phyloP scores from a whole-genome alignment of 2,329 filamentous ascomycete genomes.

The Penicillium crustosum region DNA sequence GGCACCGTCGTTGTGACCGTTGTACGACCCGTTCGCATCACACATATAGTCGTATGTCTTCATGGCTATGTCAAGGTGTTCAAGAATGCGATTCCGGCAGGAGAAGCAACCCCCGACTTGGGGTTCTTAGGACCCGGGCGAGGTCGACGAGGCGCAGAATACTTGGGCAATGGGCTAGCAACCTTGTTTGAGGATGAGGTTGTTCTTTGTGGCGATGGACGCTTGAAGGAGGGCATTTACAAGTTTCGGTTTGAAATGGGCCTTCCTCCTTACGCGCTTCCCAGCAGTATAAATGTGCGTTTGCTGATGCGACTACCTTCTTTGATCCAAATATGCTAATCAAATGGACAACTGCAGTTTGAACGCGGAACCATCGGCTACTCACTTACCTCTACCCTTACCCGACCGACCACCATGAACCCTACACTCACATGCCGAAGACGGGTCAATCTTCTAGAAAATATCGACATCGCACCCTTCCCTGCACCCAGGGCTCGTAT shows the following conservation, averaged over 20 bases:
- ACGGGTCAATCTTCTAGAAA: constrained; percentile 76
- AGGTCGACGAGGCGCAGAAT: constrained; percentile 53
- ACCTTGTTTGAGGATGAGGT: constrained; percentile 66
- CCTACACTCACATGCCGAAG: constrained; percentile 77
- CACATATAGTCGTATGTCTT: constrained; percentile 62
- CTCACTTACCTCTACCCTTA: constrained; percentile 84
- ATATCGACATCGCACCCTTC: constrained; percentile 78
- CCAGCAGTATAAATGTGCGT: constrained; percentile 92
- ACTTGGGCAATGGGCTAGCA: constrained; percentile 64
- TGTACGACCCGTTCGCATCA: constrained; percentile 60
- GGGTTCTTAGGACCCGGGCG: constrained; percentile 55
- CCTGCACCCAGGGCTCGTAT: constrained; percentile 72
- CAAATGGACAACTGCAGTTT: constrained; percentile 60
- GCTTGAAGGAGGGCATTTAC: constrained; percentile 63
- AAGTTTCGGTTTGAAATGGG: constrained; percentile 65
- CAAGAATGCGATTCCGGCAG: constrained; percentile 59
- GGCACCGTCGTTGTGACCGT: constrained; percentile 62
- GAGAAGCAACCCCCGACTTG: constrained; percentile 52
- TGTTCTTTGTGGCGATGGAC: constrained; percentile 63
- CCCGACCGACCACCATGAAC: constrained; percentile 80
- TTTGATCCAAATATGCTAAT: constrained; percentile 6
- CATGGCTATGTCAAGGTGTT: constrained; percentile 66
- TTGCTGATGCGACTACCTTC: constrained; percentile 6
- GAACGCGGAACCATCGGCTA: constrained; percentile 93
- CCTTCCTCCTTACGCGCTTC: constrained; percentile 60